A percentile compares a stretch with the other conserved stretches of the same genome.
These are phyloP conservation scores for Sextonia rubra DNA, from an alignment of 164 flowering plant species.

Conservation along the genomic window DNA sequence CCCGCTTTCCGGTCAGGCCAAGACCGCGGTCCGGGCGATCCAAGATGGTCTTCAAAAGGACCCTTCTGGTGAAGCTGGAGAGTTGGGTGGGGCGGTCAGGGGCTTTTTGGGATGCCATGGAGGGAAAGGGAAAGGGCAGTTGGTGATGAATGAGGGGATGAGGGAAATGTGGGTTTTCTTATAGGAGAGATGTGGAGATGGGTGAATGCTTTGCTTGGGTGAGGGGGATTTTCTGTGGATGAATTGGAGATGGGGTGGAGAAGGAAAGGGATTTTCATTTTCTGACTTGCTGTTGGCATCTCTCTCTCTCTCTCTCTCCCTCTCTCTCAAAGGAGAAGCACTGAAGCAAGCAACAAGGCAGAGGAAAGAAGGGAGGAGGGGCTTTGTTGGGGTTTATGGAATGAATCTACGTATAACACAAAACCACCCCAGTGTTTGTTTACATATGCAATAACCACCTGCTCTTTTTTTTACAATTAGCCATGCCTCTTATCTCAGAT, in stretches of 20 bases:
- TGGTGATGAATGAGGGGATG: not conserved
- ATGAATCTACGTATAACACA: too few species aligned
- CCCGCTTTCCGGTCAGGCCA: constrained; percentile 50
- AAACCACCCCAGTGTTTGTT: too few species aligned
- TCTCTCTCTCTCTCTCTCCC: not conserved
- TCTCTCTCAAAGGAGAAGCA: not conserved
- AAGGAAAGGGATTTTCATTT: constrained; percentile 49
- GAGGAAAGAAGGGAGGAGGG: constrained; percentile 16
- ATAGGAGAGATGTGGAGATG: constrained; percentile 4
- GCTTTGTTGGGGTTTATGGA: constrained; percentile 19
- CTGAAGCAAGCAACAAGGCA: not conserved
- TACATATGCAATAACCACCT: too few species aligned
- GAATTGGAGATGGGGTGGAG: constrained; percentile 18
- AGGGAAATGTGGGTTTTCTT: not conserved
- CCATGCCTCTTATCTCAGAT: too few species aligned
- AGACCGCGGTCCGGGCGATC: constrained; percentile 46
- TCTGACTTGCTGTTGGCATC: constrained; percentile 18
- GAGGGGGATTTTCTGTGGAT: constrained; percentile 6
- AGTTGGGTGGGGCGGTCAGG: constrained; percentile 9
- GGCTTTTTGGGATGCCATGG: constrained; percentile 20
- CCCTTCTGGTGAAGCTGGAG: constrained; percentile 63
- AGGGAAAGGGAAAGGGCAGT: not conserved
- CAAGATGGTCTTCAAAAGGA: constrained; percentile 46
- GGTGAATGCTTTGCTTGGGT: constrained; percentile 42
- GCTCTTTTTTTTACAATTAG: too few species aligned